These are phyloP conservation scores for Tricladium varicosporioides DNA, from an alignment of 2,329 filamentous ascomycete genomes.

Conservation along the genomic window DNA sequence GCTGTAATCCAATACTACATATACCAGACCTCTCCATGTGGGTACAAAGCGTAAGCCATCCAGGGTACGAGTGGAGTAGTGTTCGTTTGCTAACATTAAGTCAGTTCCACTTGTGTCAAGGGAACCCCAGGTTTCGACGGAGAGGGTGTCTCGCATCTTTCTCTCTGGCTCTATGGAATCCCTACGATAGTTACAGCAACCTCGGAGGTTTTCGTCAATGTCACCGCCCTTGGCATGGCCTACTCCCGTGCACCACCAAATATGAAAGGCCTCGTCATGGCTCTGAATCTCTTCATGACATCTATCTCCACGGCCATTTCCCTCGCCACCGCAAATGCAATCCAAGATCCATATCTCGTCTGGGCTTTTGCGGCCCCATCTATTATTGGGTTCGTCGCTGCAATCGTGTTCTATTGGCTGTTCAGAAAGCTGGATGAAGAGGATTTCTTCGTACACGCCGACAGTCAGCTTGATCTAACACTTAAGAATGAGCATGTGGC, in stretches of 20 bases:
- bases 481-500: not conserved
- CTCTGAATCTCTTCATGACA: conserved; percentile 67
- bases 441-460: conserved; percentile 5
- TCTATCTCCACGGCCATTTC: conserved; percentile 67
- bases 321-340: conserved; percentile 61
- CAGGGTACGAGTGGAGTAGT: not conserved
- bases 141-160: conserved; percentile 52
- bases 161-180: conserved; percentile 57
- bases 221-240: conserved; percentile 69
- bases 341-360: conserved; percentile 60
- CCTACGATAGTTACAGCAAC: conserved; percentile 46
- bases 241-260: conserved; percentile 74
- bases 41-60: conserved; percentile 31
- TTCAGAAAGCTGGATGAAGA: conserved; percentile 9
- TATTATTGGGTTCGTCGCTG: conserved; percentile 45
- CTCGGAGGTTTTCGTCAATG: conserved; percentile 54
- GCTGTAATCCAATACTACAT: conserved; percentile 58
- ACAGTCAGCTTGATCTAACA: not conserved
- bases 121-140: conserved; percentile 34
- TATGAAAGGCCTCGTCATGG: conserved; percentile 72
- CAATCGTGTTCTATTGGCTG: conserved; percentile 7
- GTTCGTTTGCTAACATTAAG: not conserved
- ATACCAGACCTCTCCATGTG: conserved; percentile 62
- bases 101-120: conserved; percentile 35
- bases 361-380: conserved; percentile 69